A percentile compares a stretch with the other conserved stretches of the same genome.
Conservation (phyloP, 192 early-diverging fungal genomes). For the Chytriomyces confervae region DNA sequence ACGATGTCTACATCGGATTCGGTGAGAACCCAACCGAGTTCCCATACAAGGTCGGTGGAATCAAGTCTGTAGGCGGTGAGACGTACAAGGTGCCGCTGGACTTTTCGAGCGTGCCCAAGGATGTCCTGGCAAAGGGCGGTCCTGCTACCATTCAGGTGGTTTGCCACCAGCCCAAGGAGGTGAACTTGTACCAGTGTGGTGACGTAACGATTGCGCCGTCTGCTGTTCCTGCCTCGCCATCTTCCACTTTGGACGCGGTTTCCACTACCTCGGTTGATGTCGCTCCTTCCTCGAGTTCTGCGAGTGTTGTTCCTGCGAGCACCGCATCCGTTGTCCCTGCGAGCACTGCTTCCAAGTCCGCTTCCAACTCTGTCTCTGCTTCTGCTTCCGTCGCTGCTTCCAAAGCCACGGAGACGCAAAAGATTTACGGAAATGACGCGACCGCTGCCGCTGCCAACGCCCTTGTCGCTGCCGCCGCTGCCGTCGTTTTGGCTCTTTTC, state of each 20-base stretch:
- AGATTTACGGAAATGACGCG: neutral
- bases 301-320: neutral
- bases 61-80: slow-evolving; percentile 9
- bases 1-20: slow-evolving; percentile 27
- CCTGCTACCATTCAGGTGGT: slow-evolving; percentile 19
- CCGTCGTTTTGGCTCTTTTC: neutral
- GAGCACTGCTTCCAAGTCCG: too few species aligned
- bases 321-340: too few species aligned
- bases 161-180: slow-evolving; percentile 23
- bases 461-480: neutral
- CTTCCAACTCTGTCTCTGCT: too few species aligned
- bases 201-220: neutral
- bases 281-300: neutral
- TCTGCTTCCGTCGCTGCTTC: neutral
- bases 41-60: slow-evolving; percentile 30
- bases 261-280: neutral
- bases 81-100: slow-evolving; percentile 17
- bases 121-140: slow-evolving; percentile 3
- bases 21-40: slow-evolving; percentile 36
- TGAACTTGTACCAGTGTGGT: slow-evolving; percentile 30
- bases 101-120: slow-evolving; percentile 12
- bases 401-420: neutral
- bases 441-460: neutral
- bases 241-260: neutral
- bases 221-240: neutral